Percentiles rank a stretch among this genome's conserved stretches.
Evolutionary conservation across 139 green algal species (phyloP).

Genomic region (Mychonastes homosphaera): DNA sequence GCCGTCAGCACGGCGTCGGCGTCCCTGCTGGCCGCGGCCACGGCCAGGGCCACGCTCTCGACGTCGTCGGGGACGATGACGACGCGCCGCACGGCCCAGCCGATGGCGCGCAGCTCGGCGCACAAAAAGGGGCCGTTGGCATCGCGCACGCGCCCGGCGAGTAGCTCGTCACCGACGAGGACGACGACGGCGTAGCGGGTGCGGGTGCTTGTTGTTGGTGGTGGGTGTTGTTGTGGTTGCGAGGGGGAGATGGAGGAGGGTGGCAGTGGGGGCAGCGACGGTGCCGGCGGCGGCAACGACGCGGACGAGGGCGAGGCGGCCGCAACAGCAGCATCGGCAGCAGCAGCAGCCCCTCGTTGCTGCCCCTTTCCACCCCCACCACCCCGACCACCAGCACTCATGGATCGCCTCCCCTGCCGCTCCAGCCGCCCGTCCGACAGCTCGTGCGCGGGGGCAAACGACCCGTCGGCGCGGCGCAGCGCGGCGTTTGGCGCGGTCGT

Average conservation of each 20-base stretch:
- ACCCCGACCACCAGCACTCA: no score
- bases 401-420: conserved; percentile 39
- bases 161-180: conserved; percentile 62
- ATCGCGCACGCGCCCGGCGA: conserved; percentile 61
- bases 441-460: conserved; percentile 59
- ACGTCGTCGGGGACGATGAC: conserved; percentile 62
- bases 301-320: no score
- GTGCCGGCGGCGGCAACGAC: no score
- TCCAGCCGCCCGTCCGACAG: conserved; percentile 69
- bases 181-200: conserved; percentile 35
- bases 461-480: conserved; percentile 55
- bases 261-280: no score
- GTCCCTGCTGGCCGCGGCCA: conserved; percentile 18
- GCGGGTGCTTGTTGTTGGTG: no score
- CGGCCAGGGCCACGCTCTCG: conserved; percentile 41
- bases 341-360: no score
- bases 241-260: no score
- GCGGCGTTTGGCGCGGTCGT: conserved; percentile 72
- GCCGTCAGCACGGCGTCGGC: conserved; percentile 61
- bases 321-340: no score
- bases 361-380: not conserved
- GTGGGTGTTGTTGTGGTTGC: no score
- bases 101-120: conserved; percentile 47
- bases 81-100: conserved; percentile 40
- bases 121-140: conserved; percentile 71